Percentiles rank a stretch among this genome's conserved stretches.
Evolutionary conservation across 164 flowering plant species (phyloP).

Genomic region (Pachysandra terminalis): DNA sequence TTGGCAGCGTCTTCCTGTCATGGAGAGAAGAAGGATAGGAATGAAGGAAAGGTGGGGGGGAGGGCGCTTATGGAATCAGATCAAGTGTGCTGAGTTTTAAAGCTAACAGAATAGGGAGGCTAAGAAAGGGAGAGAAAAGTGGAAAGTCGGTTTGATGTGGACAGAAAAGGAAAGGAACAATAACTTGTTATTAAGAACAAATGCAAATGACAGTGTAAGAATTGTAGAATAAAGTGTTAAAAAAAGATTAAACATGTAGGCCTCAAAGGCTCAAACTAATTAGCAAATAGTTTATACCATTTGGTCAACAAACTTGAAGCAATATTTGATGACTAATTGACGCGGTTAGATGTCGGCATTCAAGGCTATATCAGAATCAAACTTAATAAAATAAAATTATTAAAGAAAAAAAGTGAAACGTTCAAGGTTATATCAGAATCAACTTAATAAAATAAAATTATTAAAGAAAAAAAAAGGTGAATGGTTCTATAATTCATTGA

Average conservation of each 20-base stretch:
- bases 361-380: too few species aligned
- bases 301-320: not conserved
- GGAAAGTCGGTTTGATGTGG: constrained; percentile 34
- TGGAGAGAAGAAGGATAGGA: constrained; percentile 8
- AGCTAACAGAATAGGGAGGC: constrained; percentile 1
- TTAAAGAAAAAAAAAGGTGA: too few species aligned
- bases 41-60: not conserved
- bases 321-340: not conserved
- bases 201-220: not conserved
- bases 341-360: not conserved
- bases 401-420: not conserved
- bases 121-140: constrained; percentile 6
- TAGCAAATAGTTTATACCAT: not conserved
- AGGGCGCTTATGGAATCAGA: constrained; percentile 4
- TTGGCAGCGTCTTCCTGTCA: constrained; percentile 26
- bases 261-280: not conserved
- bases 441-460: too few species aligned
- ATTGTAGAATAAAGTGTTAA: not conserved
- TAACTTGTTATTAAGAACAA: not conserved
- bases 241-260: not conserved
- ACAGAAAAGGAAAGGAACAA: constrained; percentile 17
- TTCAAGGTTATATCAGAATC: too few species aligned
- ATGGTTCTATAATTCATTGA: not conserved
- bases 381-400: too few species aligned
- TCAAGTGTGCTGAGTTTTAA: not conserved